phyloP scores from a whole-genome alignment of 371 early-diverging fungal species.

The Actinomucor elegans region DNA sequence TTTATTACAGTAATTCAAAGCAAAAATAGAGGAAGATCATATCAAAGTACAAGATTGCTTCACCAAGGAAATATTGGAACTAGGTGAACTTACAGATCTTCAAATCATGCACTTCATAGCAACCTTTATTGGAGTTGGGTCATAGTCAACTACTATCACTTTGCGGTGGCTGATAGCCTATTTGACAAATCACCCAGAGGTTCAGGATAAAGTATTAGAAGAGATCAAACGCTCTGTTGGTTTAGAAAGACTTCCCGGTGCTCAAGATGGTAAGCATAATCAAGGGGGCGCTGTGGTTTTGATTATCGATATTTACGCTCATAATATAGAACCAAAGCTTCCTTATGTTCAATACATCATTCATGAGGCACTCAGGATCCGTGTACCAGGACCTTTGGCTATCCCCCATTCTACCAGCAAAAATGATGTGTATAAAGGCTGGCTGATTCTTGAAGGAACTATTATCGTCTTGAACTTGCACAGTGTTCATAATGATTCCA shows the following conservation, averaged over 20 bases:
- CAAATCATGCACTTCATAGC: constrained; percentile 34
- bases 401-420: constrained; percentile 45
- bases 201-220: constrained; percentile 41
- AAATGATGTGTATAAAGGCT: constrained; percentile 42
- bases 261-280: constrained; percentile 34
- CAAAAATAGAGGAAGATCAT: background rate
- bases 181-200: constrained; percentile 40
- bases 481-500: constrained; percentile 37
- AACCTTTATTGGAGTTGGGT: constrained; percentile 50
- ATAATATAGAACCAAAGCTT: constrained; percentile 18
- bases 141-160: constrained; percentile 45
- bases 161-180: constrained; percentile 44
- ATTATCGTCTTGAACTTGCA: constrained; percentile 44
- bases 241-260: constrained; percentile 29
- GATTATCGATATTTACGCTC: too few species aligned
- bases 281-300: too few species aligned
- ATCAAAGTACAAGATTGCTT: constrained; percentile 32
- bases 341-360: constrained; percentile 48
- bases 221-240: constrained; percentile 40
- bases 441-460: constrained; percentile 47
- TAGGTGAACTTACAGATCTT: constrained; percentile 30
- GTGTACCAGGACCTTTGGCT: constrained; percentile 43
- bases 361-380: constrained; percentile 37
- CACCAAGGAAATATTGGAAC: constrained; percentile 34
- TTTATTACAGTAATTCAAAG: constrained; percentile 24